Evolutionary conservation across 495 filamentous ascomycete genomes (phyloP), one percentile per base, ranked within the genome.

Genomic region (Penicillium dipodomyicola): DNA sequence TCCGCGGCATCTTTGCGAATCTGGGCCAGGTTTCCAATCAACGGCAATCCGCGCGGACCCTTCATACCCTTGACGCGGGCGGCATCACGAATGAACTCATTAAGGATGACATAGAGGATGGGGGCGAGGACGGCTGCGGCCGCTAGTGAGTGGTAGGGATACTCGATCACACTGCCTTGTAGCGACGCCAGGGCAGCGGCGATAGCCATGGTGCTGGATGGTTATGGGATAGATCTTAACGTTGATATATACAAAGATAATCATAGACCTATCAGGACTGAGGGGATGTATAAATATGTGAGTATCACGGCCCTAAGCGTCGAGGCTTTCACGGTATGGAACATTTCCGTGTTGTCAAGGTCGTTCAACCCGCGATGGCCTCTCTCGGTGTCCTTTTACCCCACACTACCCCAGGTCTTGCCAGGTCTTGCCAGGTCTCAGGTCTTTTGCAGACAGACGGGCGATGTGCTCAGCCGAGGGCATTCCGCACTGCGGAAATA

Each of bases 1-100:
- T 86, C 75, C 5, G 84, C 80, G 0, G 84, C 82, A 63, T 86
- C 84, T 14, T 70, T 71, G 25, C 77, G 69, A 54, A 87, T 84
- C 47, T 86, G 79, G 10, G 73, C 69, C n/a, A 87, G 65, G 57
- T 86, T 87, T n/a, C 84, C 84, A 42, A 88, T 77, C 41, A 88
- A 59, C 1, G 83, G 84, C 58, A 81, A 69, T 1, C 84, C 83
- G 11, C 64, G 67, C 1, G 84, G 84, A 5, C 84, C 84, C 14
- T 69, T 71, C 49, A 87, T 73, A 17, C 77, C 76, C 1, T 73
- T 63, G 1, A 86, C 74, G 39, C 82, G 76, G 29, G 74, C 72
- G 10, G 74, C 72, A 15, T 68, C 56, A 10, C 82, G 82, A 51
- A 76, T 63, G 45, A 81, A 70, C 56, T 86, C 82, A 64, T 83